phyloP scores from a whole-genome alignment of 2,329 filamentous ascomycete genomes.

The Harringtonia aguacate region DNA sequence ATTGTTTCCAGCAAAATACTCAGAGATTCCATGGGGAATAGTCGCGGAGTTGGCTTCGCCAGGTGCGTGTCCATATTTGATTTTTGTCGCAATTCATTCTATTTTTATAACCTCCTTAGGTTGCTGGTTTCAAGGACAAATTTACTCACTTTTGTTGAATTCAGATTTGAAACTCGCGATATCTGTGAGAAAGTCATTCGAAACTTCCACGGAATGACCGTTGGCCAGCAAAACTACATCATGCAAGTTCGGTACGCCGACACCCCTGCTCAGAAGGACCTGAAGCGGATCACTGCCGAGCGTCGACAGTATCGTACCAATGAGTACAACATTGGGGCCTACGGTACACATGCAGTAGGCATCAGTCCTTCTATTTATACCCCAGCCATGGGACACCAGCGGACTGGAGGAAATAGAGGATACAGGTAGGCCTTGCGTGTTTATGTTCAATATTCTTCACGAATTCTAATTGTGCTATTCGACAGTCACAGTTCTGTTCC shows the following conservation, averaged over 20 bases:
- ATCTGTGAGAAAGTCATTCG: conserved; percentile 83
- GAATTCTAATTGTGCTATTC: too few relatives aligned
- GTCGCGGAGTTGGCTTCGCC: conserved; percentile 94
- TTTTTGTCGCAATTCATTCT: not conserved
- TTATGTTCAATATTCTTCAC: not conserved
- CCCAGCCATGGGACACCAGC: conserved; percentile 26
- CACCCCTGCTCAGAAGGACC: conserved; percentile 88
- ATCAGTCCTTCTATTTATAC: conserved; percentile 39
- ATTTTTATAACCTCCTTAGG: too few relatives aligned
- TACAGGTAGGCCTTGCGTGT: conserved; percentile 13
- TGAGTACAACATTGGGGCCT: conserved; percentile 75
- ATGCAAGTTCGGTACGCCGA: conserved; percentile 95
- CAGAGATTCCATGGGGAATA: conserved; percentile 81
- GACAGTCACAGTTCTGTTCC: too few relatives aligned
- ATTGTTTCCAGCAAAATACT: conserved; percentile 94
- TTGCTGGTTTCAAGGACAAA: too few relatives aligned
- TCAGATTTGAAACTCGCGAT: conserved; percentile 78
- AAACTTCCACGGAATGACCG: conserved; percentile 69
- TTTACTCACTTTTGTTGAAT: conserved; percentile 11
- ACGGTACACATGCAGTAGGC: conserved; percentile 51
- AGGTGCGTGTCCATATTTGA: too few relatives aligned
- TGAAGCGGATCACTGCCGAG: conserved; percentile 93
- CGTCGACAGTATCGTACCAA: conserved; percentile 92
- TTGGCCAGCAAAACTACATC: conserved; percentile 69
- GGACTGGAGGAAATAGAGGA: conserved; percentile 10